Evolutionary conservation across 2,329 filamentous ascomycete species (phyloP), one percentile per base, ranked within the genome.

Genomic region (Paraphaeosphaeria minitans): DNA sequence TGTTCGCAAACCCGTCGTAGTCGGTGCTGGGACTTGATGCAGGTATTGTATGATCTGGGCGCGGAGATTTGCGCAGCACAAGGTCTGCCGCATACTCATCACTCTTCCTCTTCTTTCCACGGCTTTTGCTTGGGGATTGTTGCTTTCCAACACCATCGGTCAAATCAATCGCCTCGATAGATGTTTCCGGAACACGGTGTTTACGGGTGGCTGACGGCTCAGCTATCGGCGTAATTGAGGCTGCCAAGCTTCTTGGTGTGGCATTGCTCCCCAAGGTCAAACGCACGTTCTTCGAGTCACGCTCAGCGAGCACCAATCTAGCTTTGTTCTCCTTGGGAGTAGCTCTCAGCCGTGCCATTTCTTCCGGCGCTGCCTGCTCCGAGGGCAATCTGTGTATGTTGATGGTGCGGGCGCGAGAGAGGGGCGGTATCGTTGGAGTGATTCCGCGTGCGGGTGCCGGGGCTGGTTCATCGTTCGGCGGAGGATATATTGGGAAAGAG

Each of bases 81-180:
- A 67, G 21, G 35, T 75, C 75, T 29, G 64, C 61, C 35, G 75
- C 76, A 48, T 74, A 76, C 56, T 81, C 79, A n/a, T 78, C 77
- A 63, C 80, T 82, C 67, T 81, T 81, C 45, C 80, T 73, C 66
- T 82, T 82, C 56, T 76, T 77, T 31, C 70, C 64, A 13, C 61
- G 61, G 24, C 43, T 55, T 14, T 64, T 62, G 39, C 63, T 62
- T 13, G 69, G 67, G 35, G 66, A 69, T 16, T 62, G 62, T n/a
- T 62, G 62, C 8, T 41, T 60, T 8, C 16, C 39, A 3, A 69
- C 63, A 21, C 71, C 69, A 19, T 68, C 72, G 4, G 76, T 78
- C 35, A 78, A 63, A 51, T 78, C 76, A 24, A 78, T 77, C 9
- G 75, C 65, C 45, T 77, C 75, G 5, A 76, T 60, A 50, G 69